phyloP scores from a whole-genome alignment of 352 stramenopile genomes.

The Elongisporangium undulatum region DNA sequence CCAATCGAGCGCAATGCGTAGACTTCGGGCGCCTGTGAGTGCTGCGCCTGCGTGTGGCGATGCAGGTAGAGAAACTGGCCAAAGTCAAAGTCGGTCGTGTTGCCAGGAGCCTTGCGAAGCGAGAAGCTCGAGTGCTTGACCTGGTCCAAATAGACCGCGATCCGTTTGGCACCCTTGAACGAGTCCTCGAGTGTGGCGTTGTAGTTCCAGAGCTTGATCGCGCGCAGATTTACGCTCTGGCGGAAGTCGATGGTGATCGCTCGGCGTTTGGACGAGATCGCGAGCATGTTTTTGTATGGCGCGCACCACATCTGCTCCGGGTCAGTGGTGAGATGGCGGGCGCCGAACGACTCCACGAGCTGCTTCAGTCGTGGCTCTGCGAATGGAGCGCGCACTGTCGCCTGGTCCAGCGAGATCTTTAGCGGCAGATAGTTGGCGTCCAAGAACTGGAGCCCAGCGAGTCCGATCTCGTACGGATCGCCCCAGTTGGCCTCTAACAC shows the following conservation, averaged over 20 bases:
- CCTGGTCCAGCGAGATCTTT: slow-evolving; percentile 15
- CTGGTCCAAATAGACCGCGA: slow-evolving; percentile 50
- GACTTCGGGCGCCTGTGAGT: not conserved
- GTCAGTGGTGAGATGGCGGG: slow-evolving; percentile 42
- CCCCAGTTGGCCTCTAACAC: slow-evolving; percentile 69
- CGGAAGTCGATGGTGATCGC: slow-evolving; percentile 50
- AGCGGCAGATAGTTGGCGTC: slow-evolving; percentile 51
- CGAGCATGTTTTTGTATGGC: slow-evolving; percentile 30
- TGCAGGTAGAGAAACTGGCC: slow-evolving; percentile 70
- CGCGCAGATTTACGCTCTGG: slow-evolving; percentile 33
- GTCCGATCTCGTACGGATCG: slow-evolving; percentile 60
- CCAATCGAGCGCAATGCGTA: slow-evolving; percentile 2
- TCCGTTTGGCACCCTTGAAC: slow-evolving; percentile 67
- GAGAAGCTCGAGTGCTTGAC: slow-evolving; percentile 40
- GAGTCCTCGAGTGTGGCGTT: slow-evolving; percentile 74
- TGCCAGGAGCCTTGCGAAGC: slow-evolving; percentile 75
- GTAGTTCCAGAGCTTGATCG: slow-evolving; percentile 78
- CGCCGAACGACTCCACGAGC: slow-evolving; percentile 33
- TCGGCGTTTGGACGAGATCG: slow-evolving; percentile 25
- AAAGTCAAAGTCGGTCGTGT: slow-evolving; percentile 81
- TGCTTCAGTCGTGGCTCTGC: slow-evolving; percentile 23
- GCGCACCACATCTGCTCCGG: slow-evolving; percentile 61
- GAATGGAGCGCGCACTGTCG: slow-evolving; percentile 30
- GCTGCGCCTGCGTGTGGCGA: slow-evolving; percentile 10
- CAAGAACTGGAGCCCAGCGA: slow-evolving; percentile 56